Conservation (phyloP, 2,329 filamentous ascomycete species). For the Aaosphaeria arxii region DNA sequence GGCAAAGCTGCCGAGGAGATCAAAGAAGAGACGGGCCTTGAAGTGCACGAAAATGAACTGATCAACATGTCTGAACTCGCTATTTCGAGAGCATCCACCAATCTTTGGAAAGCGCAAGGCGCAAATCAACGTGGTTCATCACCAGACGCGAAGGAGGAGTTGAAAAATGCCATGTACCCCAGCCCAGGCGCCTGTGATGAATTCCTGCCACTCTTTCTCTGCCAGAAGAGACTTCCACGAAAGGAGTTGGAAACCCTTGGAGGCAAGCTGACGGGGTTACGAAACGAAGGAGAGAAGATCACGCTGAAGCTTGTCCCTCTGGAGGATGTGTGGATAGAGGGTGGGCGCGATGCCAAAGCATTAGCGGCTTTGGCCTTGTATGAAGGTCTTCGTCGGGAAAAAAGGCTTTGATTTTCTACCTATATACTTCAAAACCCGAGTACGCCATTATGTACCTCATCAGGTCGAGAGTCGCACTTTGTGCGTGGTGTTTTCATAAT, state of each 20-base stretch:
- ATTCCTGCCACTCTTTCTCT: conserved; percentile 56
- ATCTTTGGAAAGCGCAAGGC: conserved; percentile 1
- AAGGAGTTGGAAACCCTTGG: conserved; percentile 49
- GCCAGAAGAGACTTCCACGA: conserved; percentile 51
- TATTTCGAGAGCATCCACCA: conserved; percentile 16
- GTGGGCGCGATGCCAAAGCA: conserved; percentile 54
- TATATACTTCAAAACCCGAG: too few species aligned
- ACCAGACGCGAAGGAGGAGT: conserved; percentile 17
- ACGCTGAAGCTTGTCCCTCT: conserved; percentile 55
- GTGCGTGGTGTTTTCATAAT: too few species aligned
- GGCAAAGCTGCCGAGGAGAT: conserved; percentile 58
- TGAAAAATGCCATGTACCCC: conserved; percentile 53
- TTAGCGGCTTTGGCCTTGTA: conserved; percentile 57
- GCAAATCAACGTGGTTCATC: conserved; percentile 2
- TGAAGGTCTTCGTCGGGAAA: conserved; percentile 38
- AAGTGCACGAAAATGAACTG: conserved; percentile 48
- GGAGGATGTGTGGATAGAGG: conserved; percentile 53
- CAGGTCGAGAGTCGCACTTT: too few species aligned
- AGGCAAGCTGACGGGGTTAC: conserved; percentile 54
- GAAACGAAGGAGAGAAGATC: conserved; percentile 57
- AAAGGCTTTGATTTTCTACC: not conserved
- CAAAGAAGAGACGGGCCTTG: conserved; percentile 55
- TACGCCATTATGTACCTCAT: too few species aligned
- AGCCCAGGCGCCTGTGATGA: conserved; percentile 58
- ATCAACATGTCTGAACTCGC: conserved; percentile 55